phyloP scores from a whole-genome alignment of 192 early-diverging fungal genomes.

The Coemansia sp. region DNA sequence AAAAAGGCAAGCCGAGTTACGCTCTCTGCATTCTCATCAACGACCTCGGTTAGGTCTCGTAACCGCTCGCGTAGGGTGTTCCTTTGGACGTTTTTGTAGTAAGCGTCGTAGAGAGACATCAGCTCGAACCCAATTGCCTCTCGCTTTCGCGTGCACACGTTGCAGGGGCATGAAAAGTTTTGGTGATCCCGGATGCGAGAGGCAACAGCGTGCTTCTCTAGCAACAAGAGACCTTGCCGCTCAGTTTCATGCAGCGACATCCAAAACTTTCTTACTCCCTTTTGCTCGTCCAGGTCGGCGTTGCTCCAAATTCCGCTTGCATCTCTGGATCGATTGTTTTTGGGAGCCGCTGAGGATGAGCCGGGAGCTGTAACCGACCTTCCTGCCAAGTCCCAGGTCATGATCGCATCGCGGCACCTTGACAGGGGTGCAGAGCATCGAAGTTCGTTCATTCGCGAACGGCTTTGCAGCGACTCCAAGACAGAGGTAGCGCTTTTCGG shows the following conservation, averaged over 20 bases:
- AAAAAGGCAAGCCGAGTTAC: background rate
- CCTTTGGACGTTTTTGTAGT: slow-evolving; percentile 37
- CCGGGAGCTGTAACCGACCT: background rate
- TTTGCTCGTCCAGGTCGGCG: slow-evolving; percentile 30
- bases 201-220: slow-evolving; percentile 43
- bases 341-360: background rate
- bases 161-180: slow-evolving; percentile 51
- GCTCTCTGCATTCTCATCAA: background rate
- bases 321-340: background rate
- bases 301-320: slow-evolving; percentile 25
- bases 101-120: slow-evolving; percentile 43
- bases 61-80: slow-evolving; percentile 17
- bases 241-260: slow-evolving; percentile 29
- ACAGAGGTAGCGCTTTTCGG: background rate
- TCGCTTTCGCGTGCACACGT: slow-evolving; percentile 48
- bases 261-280: slow-evolving; percentile 45
- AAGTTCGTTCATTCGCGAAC: background rate
- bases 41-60: background rate
- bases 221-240: slow-evolving; percentile 28
- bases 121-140: slow-evolving; percentile 51
- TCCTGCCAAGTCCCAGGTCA: slow-evolving; percentile 8
- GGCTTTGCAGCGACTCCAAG: background rate
- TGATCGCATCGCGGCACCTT: slow-evolving; percentile 1
- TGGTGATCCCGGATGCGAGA: slow-evolving; percentile 48
- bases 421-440: background rate